Evolutionary conservation across 2,329 filamentous ascomycete species (phyloP).

Genomic region (Moelleriella libera): DNA sequence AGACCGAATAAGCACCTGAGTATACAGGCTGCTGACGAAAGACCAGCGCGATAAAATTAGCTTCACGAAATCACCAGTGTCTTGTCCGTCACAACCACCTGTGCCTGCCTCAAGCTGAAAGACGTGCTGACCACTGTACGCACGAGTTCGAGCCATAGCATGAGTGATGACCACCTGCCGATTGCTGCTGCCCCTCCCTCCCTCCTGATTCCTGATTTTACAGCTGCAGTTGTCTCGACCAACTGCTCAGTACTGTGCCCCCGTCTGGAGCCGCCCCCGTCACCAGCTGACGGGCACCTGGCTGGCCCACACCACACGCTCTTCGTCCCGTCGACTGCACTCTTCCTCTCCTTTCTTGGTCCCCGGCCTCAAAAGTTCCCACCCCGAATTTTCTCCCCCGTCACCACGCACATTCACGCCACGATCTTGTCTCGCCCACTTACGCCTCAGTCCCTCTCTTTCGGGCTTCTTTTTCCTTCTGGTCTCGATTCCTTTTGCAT

Average conservation of each 20-base stretch:
- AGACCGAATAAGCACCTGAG: no score
- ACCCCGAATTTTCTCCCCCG: constrained; percentile 9
- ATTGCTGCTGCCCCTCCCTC: not conserved
- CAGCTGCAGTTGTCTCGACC: not conserved
- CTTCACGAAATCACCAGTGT: no score
- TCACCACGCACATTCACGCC: constrained; percentile 4
- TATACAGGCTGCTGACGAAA: no score
- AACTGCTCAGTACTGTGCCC: not conserved
- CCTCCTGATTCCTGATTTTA: not conserved
- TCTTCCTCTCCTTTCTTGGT: constrained; percentile 6
- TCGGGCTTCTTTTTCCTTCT: constrained; percentile 3
- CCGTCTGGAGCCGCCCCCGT: not conserved
- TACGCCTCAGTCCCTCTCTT: constrained; percentile 5
- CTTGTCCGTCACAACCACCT: no score
- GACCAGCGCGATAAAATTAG: no score
- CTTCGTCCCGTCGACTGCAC: constrained; percentile 6
- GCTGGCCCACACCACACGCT: constrained; percentile 2
- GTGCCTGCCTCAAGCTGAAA: no score
- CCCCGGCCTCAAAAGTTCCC: constrained; percentile 4
- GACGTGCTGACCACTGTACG: no score
- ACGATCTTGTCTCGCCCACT: constrained; percentile 7
- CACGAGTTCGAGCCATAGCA: no score
- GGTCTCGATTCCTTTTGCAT: not conserved
- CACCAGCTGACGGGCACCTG: constrained; percentile 3
- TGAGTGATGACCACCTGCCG: not conserved